A percentile compares a stretch with the other conserved stretches of the same genome.
These are phyloP conservation scores for Phytopythium sindhum DNA, from an alignment of 352 stramenopile genomes.

Conservation along the genomic window DNA sequence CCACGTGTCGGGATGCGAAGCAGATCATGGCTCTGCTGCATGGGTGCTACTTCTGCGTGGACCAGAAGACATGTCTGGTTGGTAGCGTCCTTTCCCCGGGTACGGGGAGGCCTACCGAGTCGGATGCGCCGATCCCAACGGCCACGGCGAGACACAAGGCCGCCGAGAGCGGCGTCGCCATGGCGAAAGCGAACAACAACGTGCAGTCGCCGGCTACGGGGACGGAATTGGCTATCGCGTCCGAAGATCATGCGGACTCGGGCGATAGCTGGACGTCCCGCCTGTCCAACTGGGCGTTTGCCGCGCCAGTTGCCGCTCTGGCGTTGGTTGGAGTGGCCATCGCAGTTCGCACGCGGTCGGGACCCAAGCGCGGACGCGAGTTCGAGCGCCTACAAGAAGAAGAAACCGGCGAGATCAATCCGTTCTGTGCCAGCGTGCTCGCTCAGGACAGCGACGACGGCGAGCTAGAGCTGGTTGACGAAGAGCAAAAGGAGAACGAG, in stretches of 20 bases:
- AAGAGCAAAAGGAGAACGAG: slow-evolving; percentile 11
- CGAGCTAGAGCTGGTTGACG: slow-evolving; percentile 28
- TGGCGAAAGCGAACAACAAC: neutral
- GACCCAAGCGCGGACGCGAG: slow-evolving; percentile 4
- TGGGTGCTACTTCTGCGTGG: slow-evolving; percentile 56
- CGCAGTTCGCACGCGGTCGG: slow-evolving; percentile 21
- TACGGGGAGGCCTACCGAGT: neutral
- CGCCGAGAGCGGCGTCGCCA: neutral
- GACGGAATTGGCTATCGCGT: neutral
- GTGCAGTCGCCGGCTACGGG: neutral
- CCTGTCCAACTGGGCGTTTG: slow-evolving; percentile 48
- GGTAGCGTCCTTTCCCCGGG: neutral
- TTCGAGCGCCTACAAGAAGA: slow-evolving; percentile 42
- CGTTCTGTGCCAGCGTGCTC: slow-evolving; percentile 41
- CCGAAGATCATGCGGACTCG: neutral
- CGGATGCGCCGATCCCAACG: neutral
- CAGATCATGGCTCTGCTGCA: slow-evolving; percentile 33
- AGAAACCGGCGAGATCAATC: slow-evolving; percentile 68
- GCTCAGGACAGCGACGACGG: slow-evolving; percentile 24
- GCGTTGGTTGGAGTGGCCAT: slow-evolving; percentile 39
- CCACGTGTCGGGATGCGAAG: neutral
- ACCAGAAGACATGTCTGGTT: slow-evolving; percentile 22
- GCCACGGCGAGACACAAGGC: neutral
- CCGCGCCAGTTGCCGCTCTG: slow-evolving; percentile 29
- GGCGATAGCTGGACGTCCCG: neutral